These are phyloP conservation scores for Klebsormidium nitens DNA, from an alignment of 139 green algal genomes.

Conservation along the genomic window DNA sequence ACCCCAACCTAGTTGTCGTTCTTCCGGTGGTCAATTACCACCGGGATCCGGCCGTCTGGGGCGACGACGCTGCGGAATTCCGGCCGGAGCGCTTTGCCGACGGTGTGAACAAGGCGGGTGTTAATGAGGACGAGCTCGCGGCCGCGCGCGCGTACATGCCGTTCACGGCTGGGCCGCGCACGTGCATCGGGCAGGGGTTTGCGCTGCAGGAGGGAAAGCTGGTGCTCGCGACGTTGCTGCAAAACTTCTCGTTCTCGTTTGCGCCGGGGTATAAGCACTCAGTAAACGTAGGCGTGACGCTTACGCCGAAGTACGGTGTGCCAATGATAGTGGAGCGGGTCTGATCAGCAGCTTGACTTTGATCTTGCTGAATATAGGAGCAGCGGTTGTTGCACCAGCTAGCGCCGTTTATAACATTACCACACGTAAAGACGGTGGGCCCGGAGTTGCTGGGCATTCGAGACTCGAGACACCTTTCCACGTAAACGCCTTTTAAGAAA, in stretches of 20 bases:
- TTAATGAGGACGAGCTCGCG: no score
- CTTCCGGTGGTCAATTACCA: slow-evolving; percentile 94
- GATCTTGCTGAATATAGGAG: no score
- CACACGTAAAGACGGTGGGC: no score
- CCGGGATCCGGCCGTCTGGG: slow-evolving; percentile 55
- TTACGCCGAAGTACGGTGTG: slow-evolving; percentile 6
- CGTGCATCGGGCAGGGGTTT: slow-evolving; percentile 83
- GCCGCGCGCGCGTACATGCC: slow-evolving; percentile 56
- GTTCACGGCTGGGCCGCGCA: slow-evolving; percentile 76
- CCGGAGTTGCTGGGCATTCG: no score
- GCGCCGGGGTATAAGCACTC: slow-evolving; percentile 11
- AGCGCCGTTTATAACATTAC: no score
- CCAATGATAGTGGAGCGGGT: no score
- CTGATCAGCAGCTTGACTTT: no score
- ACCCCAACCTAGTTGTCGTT: slow-evolving; percentile 55
- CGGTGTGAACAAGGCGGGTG: slow-evolving; percentile 76
- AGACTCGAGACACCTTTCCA: no score
- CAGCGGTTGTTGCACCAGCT: no score
- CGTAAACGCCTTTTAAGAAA: no score
- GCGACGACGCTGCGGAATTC: slow-evolving; percentile 74
- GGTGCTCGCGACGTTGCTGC: slow-evolving; percentile 69
- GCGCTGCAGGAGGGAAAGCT: slow-evolving; percentile 82
- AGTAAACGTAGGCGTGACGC: background rate
- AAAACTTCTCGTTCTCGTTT: slow-evolving; percentile 61
- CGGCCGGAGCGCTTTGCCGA: slow-evolving; percentile 81